These are phyloP conservation scores for Peronospora farinosa DNA, from an alignment of 352 stramenopile species.

Conservation along the genomic window DNA sequence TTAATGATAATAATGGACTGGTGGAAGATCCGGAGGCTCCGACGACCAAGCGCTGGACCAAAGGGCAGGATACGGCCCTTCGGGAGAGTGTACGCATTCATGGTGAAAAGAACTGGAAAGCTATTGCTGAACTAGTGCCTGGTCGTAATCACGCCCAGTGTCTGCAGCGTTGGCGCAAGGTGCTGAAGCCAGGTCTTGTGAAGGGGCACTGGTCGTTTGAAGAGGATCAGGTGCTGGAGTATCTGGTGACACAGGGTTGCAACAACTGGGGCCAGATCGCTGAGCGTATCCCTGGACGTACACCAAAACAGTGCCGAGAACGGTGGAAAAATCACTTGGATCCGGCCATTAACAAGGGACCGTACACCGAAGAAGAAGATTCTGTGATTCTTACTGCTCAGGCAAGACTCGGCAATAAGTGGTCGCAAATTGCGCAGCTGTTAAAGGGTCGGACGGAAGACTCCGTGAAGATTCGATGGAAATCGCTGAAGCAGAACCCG, in stretches of 20 bases:
- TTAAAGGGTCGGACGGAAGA: constrained; percentile 88
- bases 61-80: constrained; percentile 78
- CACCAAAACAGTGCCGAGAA: constrained; percentile 88
- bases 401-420: constrained; percentile 91
- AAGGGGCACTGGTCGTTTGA: constrained; percentile 94
- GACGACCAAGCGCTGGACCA: constrained; percentile 84
- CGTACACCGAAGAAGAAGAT: constrained; percentile 93
- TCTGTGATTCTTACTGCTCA: constrained; percentile 88
- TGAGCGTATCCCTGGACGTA: constrained; percentile 87
- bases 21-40: constrained; percentile 63
- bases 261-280: constrained; percentile 93
- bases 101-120: constrained; percentile 87
- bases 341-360: constrained; percentile 90
- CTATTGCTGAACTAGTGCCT: constrained; percentile 77
- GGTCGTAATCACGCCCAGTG: constrained; percentile 85
- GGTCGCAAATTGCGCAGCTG: constrained; percentile 93
- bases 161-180: constrained; percentile 86
- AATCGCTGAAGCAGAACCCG: constrained; percentile 83
- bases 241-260: constrained; percentile 81
- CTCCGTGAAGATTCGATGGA: constrained; percentile 92
- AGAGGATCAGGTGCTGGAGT: constrained; percentile 91
- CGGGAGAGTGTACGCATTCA: constrained; percentile 77
- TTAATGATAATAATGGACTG: constrained; percentile 29
- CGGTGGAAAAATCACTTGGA: constrained; percentile 88
- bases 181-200: constrained; percentile 91